phyloP scores from a whole-genome alignment of 352 stramenopile species.

The Phytophthora citricola region DNA sequence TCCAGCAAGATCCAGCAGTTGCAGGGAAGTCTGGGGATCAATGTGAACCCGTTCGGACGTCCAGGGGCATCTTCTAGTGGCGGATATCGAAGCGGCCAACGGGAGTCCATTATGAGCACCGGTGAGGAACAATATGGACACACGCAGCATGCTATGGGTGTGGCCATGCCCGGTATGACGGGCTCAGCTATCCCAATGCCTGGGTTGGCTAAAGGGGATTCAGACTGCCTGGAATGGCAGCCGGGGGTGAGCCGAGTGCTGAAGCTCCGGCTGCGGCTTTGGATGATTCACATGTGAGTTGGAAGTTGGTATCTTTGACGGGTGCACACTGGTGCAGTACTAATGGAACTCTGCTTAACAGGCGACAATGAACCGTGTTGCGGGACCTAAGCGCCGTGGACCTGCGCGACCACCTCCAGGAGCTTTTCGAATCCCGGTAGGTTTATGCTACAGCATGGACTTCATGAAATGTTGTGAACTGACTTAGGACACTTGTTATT shows the following conservation, averaged over 20 bases:
- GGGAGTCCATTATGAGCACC: conserved; percentile 81
- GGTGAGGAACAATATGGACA: conserved; percentile 83
- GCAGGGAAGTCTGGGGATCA: conserved; percentile 84
- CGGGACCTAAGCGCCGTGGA: conserved; percentile 80
- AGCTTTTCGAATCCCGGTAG: conserved; percentile 67
- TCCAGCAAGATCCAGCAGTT: conserved; percentile 77
- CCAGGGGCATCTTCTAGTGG: conserved; percentile 42
- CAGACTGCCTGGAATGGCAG: conserved; percentile 70
- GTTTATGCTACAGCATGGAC: conserved; percentile 6
- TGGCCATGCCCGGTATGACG: conserved; percentile 82
- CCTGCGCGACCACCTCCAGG: conserved; percentile 67
- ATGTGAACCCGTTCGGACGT: conserved; percentile 82
- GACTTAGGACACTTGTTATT: conserved; percentile 13
- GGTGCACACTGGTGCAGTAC: conserved; percentile 2
- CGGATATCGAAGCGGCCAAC: conserved; percentile 42
- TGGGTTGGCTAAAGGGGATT: conserved; percentile 75
- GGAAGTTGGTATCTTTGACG: conserved; percentile 1
- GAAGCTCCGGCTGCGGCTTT: conserved; percentile 38
- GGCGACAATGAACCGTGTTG: conserved; percentile 79
- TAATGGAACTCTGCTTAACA: conserved; percentile 32
- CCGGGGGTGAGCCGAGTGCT: conserved; percentile 31
- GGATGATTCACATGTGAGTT: conserved; percentile 74
- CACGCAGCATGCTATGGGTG: conserved; percentile 68
- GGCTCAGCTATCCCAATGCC: conserved; percentile 85
- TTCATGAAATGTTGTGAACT: conserved; percentile 8